Base-by-base conservation (phyloP, 139 green algal species). In the Coelastrella sp. region DNA sequence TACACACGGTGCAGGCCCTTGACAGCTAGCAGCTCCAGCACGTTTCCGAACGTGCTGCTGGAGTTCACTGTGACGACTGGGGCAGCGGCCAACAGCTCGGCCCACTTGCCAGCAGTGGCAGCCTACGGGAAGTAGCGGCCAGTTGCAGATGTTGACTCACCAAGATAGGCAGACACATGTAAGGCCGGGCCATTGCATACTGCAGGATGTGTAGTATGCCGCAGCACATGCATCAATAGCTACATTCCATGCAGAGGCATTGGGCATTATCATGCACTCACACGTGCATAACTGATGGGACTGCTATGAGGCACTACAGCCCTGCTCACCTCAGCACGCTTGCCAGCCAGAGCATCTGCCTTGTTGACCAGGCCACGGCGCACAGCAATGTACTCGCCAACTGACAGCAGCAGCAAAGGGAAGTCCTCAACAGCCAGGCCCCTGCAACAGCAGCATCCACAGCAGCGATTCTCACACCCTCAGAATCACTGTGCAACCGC, bases 1-100 rank as follows among this genome's bases (percentile, higher is more conserved):
- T 95, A 94, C 73, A 93, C 83, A 74, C 93, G 92, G 92, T 95
- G 93, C 87, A 92, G 75, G 23, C 79, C 66, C 86, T 88, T 91
- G 11, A 73, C 74, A 13, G 80, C 81, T 8, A 93, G 86, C 11
- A 81, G 3, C 73, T 90, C 85, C 3, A 90, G 11, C 65, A 91
- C 87, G 17, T 16, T 14, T 65, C 81, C 87, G 32, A 91, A 73
- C 54, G 78, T 91, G 87, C 10, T 74, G 78, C 60, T n/a, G 4
- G 11, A 16, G 5, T 47, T 91, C 6, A 91, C 87, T 11, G 57
- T 65, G 32, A 91, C 71, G 3, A 78, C 87, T 23, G 87, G 87
- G 17, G 65, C 54, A 19, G 4, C 77, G 7, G 77, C 47, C 66
- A 91, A 58, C 78, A 86, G 54, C 32, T 60, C 66, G 0, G 77